Conservation (phyloP, 495 filamentous ascomycete genomes). For the Daldinia concentrica region DNA sequence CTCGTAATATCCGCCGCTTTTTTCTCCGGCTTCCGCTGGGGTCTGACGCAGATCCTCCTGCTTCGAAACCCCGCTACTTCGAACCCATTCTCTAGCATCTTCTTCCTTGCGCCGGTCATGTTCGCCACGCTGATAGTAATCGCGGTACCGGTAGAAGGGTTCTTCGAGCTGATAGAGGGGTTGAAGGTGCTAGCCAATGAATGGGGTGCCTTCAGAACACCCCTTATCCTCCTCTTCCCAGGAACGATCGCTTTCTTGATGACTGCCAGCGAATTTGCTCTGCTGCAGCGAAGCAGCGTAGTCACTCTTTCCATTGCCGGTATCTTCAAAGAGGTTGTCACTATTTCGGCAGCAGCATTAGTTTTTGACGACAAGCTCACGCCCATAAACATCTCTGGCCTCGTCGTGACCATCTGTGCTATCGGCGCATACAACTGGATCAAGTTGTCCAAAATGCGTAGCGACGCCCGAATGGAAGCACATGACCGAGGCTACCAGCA, state of each 20-base stretch:
- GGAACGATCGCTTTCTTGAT: constrained; percentile 94
- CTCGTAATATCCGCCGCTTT: constrained; percentile 92
- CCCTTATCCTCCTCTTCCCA: constrained; percentile 82
- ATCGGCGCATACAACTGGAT: constrained; percentile 95
- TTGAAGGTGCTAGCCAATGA: constrained; percentile 67
- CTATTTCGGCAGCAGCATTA: constrained; percentile 86
- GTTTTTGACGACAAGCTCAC: constrained; percentile 93
- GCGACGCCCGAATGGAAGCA: constrained; percentile 66
- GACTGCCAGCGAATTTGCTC: constrained; percentile 94
- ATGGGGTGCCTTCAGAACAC: constrained; percentile 67
- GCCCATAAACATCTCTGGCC: constrained; percentile 83
- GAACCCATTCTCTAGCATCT: constrained; percentile 96
- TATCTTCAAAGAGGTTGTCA: constrained; percentile 99
- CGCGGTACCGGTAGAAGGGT: constrained; percentile 87
- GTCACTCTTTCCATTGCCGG: constrained; percentile 96
- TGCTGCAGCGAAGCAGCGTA: constrained; percentile 93
- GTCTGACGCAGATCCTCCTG: constrained; percentile 92
- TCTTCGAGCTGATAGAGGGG: constrained; percentile 68
- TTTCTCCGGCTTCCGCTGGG: constrained; percentile 98
- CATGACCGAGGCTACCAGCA: constrained; percentile 46
- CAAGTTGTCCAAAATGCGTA: constrained; percentile 89
- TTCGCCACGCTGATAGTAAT: constrained; percentile 83
- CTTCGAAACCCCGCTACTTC: constrained; percentile 93
- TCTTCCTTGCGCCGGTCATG: constrained; percentile 97
- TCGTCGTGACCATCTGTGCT: constrained; percentile 86